Base-by-base conservation (phyloP, 2,329 filamentous ascomycete genomes). In the Cercospora beticola region DNA sequence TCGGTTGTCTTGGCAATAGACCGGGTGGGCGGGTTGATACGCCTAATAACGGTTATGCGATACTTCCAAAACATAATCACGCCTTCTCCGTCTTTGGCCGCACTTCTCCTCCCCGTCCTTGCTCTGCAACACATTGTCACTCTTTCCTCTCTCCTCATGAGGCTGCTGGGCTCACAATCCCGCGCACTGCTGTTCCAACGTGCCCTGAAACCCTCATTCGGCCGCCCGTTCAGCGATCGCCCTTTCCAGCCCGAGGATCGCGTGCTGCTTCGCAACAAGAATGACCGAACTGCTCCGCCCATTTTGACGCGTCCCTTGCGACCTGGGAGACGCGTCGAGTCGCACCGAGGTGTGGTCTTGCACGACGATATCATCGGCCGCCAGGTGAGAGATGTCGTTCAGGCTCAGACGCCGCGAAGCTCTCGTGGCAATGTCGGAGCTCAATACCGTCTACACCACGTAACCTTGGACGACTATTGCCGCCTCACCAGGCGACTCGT, bases 391-490 rank as follows among this genome's bases (percentile, higher is more conserved):
- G 88, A 91, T 71, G 75, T 84, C n/a, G 81, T 92, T 10, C 77
- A 80, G 43, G 86, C 88, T 58, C 83, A 81, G 14, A 71, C 69
- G 1, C 43, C 67, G 1, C 73, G 71, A 54, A 65, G 67, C 2
- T 66, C 64, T 66, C 74, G 68, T 58, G 65, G 83, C 54, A 36
- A 62, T 75, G 54, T 65, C 21, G 84, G 84, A 77, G 73, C 73
- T 69, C 76, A 83, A 4, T 87, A 86, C 68, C 83, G 88, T 68
- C 75, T 92, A 49, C 85, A 86, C 64, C 86, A 88, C 71, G 90
- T 91, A 16, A 89, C 89, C 0, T 81, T 95, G 66, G 89, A 89
- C 59, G 89, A 93, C 79, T 94, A 94, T 80, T 87, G 93, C 64
- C 83, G 87, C 58, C 81, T 90, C 68, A 89, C 86, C 59, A 86